Evolutionary conservation across 176 grass and related monocot species (phyloP).

Genomic region (Carex scoparia): DNA sequence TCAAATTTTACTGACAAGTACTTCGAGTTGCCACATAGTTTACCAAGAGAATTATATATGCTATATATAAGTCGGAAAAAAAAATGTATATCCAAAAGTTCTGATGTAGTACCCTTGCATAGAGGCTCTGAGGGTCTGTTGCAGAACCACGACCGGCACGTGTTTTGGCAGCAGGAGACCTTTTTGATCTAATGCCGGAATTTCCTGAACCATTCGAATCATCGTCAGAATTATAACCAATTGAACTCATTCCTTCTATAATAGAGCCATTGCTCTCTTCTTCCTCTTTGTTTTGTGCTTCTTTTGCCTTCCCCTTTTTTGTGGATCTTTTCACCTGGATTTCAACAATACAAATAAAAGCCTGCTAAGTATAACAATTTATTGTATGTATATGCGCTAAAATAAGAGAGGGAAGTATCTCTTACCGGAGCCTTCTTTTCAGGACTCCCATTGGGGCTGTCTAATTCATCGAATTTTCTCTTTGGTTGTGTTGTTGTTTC

Average conservation of each 20-base stretch:
- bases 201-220: slow-evolving; percentile 40
- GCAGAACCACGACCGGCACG: slow-evolving; percentile 35
- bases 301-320: slow-evolving; percentile 36
- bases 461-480: slow-evolving; percentile 35
- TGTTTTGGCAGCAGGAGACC: slow-evolving; percentile 29
- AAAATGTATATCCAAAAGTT: not conserved
- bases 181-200: slow-evolving; percentile 18
- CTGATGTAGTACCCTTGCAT: slow-evolving; percentile 56
- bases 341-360: slow-evolving; percentile 13
- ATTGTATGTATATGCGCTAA: not conserved
- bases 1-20: slow-evolving; percentile 15
- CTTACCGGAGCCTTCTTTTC: slow-evolving; percentile 30
- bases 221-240: slow-evolving; percentile 47
- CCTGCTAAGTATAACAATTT: not conserved
- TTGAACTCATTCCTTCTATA: slow-evolving; percentile 26
- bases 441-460: not conserved
- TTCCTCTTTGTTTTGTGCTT: slow-evolving; percentile 11
- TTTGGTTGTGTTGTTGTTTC: slow-evolving; percentile 19
- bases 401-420: not conserved
- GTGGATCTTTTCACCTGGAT: slow-evolving; percentile 39
- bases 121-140: slow-evolving; percentile 72
- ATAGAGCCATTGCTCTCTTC: slow-evolving; percentile 22
- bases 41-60: not conserved
- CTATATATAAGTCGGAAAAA: not conserved
- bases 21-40: not conserved